Conservation (phyloP, 768 basidiomycete species). For the button mushroom (Agaricus bisporus) region DNA sequence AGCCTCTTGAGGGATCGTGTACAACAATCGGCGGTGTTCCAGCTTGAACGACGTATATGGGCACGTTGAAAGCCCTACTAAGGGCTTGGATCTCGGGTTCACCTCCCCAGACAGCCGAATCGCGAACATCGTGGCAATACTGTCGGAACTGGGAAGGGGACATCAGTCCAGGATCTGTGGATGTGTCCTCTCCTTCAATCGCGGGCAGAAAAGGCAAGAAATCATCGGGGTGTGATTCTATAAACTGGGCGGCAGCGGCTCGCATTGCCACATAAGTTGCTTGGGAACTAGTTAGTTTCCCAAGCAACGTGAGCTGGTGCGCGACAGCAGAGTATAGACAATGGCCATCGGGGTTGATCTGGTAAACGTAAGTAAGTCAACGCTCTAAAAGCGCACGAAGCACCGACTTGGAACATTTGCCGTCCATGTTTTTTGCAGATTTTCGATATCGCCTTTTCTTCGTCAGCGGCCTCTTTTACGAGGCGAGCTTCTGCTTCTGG, state of each 20-base stretch:
- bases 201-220: conserved; percentile 92
- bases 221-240: conserved; percentile 76
- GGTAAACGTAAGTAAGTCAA: not conserved
- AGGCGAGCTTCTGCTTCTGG: conserved; percentile 53
- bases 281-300: conserved; percentile 49
- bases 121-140: conserved; percentile 75
- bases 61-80: conserved; percentile 70
- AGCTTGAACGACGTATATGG: conserved; percentile 89
- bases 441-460: conserved; percentile 56
- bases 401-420: conserved; percentile 56
- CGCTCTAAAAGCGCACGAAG: not conserved
- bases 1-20: conserved; percentile 52
- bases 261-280: conserved; percentile 62
- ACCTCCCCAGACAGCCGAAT: conserved; percentile 94
- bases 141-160: conserved; percentile 51
- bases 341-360: conserved; percentile 95
- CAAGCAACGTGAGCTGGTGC: conserved; percentile 80
- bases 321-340: conserved; percentile 94
- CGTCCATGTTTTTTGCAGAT: conserved; percentile 64
- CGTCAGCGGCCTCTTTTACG: conserved; percentile 60
- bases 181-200: conserved; percentile 60
- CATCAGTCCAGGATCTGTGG: conserved; percentile 66
- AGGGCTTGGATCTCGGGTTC: conserved; percentile 95
- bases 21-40: conserved; percentile 78
- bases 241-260: conserved; percentile 70